Evolutionary conservation across 345 rosid genomes (phyloP).

Genomic region (Raphanus raphanistrum): DNA sequence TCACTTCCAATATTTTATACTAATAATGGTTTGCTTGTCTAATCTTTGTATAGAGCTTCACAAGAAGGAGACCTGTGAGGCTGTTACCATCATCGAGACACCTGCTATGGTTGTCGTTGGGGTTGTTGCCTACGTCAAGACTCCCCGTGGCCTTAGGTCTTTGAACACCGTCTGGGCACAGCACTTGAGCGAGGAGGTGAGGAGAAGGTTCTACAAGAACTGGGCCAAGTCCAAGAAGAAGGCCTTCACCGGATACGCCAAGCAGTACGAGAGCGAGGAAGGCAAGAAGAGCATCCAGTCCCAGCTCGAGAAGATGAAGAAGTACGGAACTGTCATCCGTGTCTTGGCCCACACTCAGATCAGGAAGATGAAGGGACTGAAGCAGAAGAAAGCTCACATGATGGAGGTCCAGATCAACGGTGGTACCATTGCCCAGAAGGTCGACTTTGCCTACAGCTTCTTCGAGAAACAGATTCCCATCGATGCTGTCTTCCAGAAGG

Average conservation of each 20-base stretch:
- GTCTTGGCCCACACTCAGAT: neutral
- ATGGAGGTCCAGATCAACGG: neutral
- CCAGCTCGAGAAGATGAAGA: neutral
- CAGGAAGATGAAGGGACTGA: neutral
- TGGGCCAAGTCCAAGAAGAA: constrained; percentile 93
- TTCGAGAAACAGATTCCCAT: neutral
- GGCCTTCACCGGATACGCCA: constrained; percentile 49
- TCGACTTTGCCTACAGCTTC: neutral
- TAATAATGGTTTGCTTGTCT: neutral
- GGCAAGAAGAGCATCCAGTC: neutral
- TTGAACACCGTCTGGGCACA: constrained; percentile 94
- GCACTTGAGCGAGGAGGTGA: constrained; percentile 84
- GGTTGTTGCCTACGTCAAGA: constrained; percentile 80
- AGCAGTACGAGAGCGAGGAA: neutral
- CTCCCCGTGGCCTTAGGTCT: constrained; percentile 73
- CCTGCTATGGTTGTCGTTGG: constrained; percentile 89
- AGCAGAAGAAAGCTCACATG: neutral
- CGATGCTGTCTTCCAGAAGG: neutral
- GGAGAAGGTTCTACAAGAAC: constrained; percentile 84
- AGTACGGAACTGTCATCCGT: neutral
- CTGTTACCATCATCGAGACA: constrained; percentile 79
- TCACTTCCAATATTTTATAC: neutral
- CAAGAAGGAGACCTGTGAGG: constrained; percentile 95
- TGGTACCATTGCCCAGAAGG: neutral
- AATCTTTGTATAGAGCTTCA: constrained; percentile 59